phyloP scores from a whole-genome alignment of 2,329 filamentous ascomycete species.

The Penicillium occitanis region DNA sequence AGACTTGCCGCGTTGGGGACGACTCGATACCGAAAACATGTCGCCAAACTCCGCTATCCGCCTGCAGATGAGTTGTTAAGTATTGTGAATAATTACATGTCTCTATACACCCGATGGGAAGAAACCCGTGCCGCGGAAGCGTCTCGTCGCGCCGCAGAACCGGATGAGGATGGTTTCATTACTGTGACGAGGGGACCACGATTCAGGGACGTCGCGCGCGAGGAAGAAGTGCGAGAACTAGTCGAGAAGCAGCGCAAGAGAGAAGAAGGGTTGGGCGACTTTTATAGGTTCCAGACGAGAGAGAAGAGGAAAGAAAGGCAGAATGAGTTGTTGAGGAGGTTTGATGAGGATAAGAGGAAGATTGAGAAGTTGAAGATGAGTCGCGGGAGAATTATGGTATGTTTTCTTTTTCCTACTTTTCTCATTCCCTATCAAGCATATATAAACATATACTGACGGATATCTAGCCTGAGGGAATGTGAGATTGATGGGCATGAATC shows the following conservation, averaged over 20 bases:
- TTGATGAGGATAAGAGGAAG: conserved; percentile 73
- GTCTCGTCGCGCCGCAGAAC: conserved; percentile 68
- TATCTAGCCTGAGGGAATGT: conserved; percentile 36
- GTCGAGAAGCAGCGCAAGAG: conserved; percentile 62
- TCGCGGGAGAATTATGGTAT: conserved; percentile 60
- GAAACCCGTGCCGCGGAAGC: conserved; percentile 63
- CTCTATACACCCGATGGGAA: conserved; percentile 67
- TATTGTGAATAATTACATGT: conserved; percentile 82
- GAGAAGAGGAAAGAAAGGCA: conserved; percentile 77
- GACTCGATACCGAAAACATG: conserved; percentile 59
- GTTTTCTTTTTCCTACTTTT: conserved; percentile 14
- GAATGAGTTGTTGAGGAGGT: conserved; percentile 65
- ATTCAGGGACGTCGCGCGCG: conserved; percentile 68
- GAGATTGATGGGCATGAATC: neutral
- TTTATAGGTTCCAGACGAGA: conserved; percentile 80
- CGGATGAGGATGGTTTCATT: conserved; percentile 93
- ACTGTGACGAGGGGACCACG: conserved; percentile 80
- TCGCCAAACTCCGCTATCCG: conserved; percentile 68
- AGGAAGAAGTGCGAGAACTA: conserved; percentile 65
- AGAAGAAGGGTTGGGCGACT: conserved; percentile 65
- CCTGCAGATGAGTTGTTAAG: conserved; percentile 65
- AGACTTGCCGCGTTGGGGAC: conserved; percentile 59
- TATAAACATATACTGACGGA: conserved; percentile 19
- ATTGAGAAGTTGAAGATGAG: conserved; percentile 69
- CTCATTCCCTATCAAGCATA: conserved; percentile 7